A percentile compares a stretch with the other conserved stretches of the same genome.
Conservation (phyloP, 2,329 filamentous ascomycete species). For the Mycosphaerella sp. region DNA sequence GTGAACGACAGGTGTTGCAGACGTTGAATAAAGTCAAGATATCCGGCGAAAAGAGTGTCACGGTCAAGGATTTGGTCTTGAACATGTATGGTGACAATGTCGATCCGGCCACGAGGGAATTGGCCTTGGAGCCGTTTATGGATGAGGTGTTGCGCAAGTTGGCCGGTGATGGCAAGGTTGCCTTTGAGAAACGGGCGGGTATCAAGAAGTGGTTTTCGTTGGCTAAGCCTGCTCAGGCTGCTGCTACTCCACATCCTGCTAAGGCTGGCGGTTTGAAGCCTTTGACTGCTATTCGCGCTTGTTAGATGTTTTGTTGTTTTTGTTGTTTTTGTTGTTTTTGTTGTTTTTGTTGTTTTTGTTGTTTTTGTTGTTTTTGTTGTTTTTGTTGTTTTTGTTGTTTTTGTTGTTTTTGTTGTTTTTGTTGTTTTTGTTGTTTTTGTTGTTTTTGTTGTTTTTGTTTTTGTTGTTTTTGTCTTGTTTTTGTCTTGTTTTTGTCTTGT, state of each 20-base stretch:
- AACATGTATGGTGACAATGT: slow-evolving; percentile 39
- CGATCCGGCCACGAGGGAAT: slow-evolving; percentile 33
- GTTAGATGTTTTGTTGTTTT: background rate
- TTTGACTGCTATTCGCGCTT: background rate
- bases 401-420: no score
- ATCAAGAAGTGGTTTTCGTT: slow-evolving; percentile 25
- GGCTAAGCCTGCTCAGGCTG: background rate
- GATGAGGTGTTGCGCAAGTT: slow-evolving; percentile 58
- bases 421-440: no score
- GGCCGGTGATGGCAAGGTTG: slow-evolving; percentile 33
- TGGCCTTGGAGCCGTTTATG: slow-evolving; percentile 78
- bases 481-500: no score
- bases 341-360: no score
- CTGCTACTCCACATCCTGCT: background rate
- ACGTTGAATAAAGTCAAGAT: slow-evolving; percentile 28
- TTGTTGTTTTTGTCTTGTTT: no score
- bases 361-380: no score
- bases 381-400: no score
- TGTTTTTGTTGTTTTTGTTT: no score
- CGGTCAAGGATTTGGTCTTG: slow-evolving; percentile 40
- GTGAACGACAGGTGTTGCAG: slow-evolving; percentile 38
- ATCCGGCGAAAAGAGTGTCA: slow-evolving; percentile 32
- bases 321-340: no score
- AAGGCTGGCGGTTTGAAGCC: background rate
- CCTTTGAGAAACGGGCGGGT: slow-evolving; percentile 25